Evolutionary conservation across 768 basidiomycete species (phyloP).

Genomic region (Sutorius australiensis): DNA sequence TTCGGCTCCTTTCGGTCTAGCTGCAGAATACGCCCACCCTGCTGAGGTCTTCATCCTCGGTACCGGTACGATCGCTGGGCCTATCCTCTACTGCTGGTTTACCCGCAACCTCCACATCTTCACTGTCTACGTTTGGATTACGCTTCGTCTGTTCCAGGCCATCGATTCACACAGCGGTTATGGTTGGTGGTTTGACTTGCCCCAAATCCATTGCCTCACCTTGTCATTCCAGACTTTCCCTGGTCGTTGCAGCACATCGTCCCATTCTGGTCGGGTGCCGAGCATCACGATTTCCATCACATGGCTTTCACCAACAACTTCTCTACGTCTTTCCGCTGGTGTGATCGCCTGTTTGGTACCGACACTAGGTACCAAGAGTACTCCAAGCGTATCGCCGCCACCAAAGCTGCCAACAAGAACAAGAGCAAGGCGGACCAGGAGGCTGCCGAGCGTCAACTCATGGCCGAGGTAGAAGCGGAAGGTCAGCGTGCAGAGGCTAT

Average conservation of each 20-base stretch:
- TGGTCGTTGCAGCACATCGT: conserved; percentile 92
- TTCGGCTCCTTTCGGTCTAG: conserved; percentile 94
- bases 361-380: conserved; percentile 87
- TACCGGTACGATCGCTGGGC: conserved; percentile 84
- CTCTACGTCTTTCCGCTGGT: conserved; percentile 93
- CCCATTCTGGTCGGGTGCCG: conserved; percentile 96
- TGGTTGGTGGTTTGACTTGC: conserved; percentile 45
- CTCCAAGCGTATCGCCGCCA: conserved; percentile 59
- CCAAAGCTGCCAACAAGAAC: conserved; percentile 52
- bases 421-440: conserved; percentile 51
- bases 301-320: conserved; percentile 94
- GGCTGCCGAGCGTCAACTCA: conserved; percentile 56
- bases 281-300: conserved; percentile 98
- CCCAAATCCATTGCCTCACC: background rate
- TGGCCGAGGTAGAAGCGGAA: conserved; percentile 70
- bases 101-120: conserved; percentile 77
- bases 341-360: conserved; percentile 85
- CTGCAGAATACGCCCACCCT: conserved; percentile 97
- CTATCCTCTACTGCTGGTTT: conserved; percentile 80
- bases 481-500: conserved; percentile 66
- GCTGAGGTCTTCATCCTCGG: conserved; percentile 95
- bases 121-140: conserved; percentile 93
- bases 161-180: conserved; percentile 97
- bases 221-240: conserved; percentile 70
- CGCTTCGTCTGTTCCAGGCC: conserved; percentile 91